These are phyloP conservation scores for Ophiostoma sp. DNA, from an alignment of 2,329 filamentous ascomycete genomes.

Conservation along the genomic window DNA sequence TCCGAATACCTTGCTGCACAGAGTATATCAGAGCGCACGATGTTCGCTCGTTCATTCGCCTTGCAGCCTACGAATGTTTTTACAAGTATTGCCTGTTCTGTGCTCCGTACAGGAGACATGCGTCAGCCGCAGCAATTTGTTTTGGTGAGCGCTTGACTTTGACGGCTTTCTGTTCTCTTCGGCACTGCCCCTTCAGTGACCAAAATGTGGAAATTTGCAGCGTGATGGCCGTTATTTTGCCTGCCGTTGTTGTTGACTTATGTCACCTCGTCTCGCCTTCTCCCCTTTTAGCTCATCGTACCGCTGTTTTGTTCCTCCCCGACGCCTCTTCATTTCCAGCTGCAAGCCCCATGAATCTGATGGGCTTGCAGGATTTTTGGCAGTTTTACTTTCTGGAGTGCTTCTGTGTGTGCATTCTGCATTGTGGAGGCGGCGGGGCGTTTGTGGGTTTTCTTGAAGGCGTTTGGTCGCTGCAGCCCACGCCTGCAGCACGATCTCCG, in stretches of 20 bases:
- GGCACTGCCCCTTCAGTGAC: neutral
- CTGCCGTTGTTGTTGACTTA: neutral
- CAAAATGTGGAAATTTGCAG: neutral
- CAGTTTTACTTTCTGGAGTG: neutral
- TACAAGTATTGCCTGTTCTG: neutral
- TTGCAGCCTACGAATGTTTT: neutral
- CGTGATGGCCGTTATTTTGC: neutral
- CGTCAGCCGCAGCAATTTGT: neutral
- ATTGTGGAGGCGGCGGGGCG: neutral
- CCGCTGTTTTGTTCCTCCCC: neutral
- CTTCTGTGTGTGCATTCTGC: neutral
- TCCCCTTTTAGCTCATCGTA: neutral
- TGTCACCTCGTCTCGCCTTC: neutral
- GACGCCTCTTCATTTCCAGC: constrained; percentile 2
- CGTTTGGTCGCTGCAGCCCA: neutral
- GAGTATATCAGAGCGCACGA: neutral
- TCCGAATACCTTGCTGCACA: neutral
- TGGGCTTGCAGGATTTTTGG: neutral
- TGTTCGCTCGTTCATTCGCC: neutral
- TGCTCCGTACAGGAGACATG: neutral
- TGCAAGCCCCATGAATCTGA: neutral
- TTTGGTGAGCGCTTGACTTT: neutral
- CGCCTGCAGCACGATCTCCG: neutral
- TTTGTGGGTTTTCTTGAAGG: neutral
- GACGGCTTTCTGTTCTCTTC: neutral